A percentile compares a stretch with the other conserved stretches of the same genome.
These are phyloP conservation scores for Fusarium beomiforme DNA, from an alignment of 2,329 filamentous ascomycete species.

Conservation along the genomic window DNA sequence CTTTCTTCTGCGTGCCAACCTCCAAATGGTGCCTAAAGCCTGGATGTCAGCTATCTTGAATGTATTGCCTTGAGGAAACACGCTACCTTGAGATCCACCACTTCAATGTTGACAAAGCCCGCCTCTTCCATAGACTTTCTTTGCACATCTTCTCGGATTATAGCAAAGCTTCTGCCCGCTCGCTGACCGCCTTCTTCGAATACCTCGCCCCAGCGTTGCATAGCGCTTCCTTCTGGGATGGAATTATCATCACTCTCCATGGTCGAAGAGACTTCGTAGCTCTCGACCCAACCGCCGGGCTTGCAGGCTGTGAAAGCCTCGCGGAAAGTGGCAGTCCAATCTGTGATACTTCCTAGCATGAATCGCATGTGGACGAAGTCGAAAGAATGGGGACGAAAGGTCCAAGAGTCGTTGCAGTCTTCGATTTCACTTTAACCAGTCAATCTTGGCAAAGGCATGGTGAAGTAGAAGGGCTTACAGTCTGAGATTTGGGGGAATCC, in stretches of 20 bases:
- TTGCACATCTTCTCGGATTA: neutral
- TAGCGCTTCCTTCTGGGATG: slow-evolving; percentile 1
- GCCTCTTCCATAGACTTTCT: slow-evolving; percentile 5
- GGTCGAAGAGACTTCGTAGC: neutral
- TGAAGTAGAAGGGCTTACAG: neutral
- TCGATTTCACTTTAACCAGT: neutral
- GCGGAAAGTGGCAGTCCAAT: neutral
- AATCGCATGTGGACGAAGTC: slow-evolving; percentile 17
- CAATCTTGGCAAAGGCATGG: fast-evolving
- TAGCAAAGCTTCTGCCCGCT: slow-evolving; percentile 3
- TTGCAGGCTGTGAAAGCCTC: neutral
- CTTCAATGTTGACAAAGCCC: slow-evolving; percentile 4
- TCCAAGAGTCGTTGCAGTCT: slow-evolving; percentile 8
- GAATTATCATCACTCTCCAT: slow-evolving; percentile 15
- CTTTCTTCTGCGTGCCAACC: slow-evolving; percentile 1
- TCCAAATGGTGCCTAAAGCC: slow-evolving; percentile 10
- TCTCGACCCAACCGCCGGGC: slow-evolving; percentile 7
- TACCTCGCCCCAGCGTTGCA: slow-evolving; percentile 7
- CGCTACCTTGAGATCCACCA: slow-evolving; percentile 8
- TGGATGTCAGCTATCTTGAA: too few species aligned
- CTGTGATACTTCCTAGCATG: slow-evolving; percentile 10
- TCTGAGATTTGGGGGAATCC: slow-evolving; percentile 12
- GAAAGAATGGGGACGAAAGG: neutral
- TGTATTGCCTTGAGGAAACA: too few species aligned
- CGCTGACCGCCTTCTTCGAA: slow-evolving; percentile 3